These are phyloP conservation scores for Penicillium hesseltinei DNA, from an alignment of 2,329 filamentous ascomycete genomes.

Conservation along the genomic window DNA sequence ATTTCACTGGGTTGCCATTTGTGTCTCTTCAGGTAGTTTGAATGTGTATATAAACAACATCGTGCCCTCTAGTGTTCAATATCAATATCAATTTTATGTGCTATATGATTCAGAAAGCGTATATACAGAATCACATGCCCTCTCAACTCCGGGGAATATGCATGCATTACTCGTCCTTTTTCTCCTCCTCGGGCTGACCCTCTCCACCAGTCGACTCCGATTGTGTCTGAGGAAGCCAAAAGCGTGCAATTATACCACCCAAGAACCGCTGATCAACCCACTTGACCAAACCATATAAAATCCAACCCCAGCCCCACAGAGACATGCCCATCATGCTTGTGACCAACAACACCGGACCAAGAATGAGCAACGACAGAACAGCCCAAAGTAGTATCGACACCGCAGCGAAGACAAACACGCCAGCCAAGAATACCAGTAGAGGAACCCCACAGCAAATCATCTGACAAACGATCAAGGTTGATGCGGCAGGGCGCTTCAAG, in stretches of 20 bases:
- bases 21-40: constrained; percentile 11
- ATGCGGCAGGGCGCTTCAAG: constrained; percentile 30
- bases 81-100: not conserved
- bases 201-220: not conserved
- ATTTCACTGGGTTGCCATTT: constrained; percentile 11
- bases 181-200: not conserved
- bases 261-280: constrained; percentile 28
- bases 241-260: constrained; percentile 25
- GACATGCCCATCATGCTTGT: constrained; percentile 31
- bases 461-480: constrained; percentile 35
- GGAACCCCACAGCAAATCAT: constrained; percentile 36
- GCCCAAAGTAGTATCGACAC: constrained; percentile 33
- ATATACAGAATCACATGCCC: not conserved
- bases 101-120: not conserved
- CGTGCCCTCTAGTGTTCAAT: not conserved
- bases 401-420: constrained; percentile 34
- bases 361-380: constrained; percentile 31
- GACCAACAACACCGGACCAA: constrained; percentile 32
- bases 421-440: constrained; percentile 34
- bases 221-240: constrained; percentile 20
- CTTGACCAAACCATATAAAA: constrained; percentile 28
- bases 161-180: not conserved
- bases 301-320: constrained; percentile 33
- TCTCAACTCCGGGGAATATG: not conserved
- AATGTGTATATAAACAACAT: not conserved